These are phyloP conservation scores for Entomortierella parvispora DNA, from an alignment of 192 early-diverging fungal species.

Conservation along the genomic window DNA sequence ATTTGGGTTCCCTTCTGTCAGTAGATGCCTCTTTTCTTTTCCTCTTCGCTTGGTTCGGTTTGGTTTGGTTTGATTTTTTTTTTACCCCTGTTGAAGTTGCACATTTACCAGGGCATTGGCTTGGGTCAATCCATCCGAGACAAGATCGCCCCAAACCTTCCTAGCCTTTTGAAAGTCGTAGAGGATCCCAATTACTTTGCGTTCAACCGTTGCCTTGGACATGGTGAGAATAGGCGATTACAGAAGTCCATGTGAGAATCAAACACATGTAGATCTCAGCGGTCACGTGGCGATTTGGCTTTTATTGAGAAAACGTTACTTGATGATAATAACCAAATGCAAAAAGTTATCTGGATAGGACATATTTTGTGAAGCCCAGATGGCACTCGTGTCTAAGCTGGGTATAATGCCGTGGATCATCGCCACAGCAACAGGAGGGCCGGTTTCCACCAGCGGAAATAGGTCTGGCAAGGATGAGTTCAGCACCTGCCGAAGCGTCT, in stretches of 20 bases:
- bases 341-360: constrained; percentile 87
- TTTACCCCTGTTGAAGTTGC: constrained; percentile 57
- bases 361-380: constrained; percentile 80
- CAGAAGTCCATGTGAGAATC: too few species aligned
- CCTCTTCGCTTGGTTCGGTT: neutral
- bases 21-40: neutral
- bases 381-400: constrained; percentile 75
- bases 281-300: too few species aligned
- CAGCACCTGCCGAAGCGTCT: constrained; percentile 59
- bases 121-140: constrained; percentile 77
- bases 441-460: constrained; percentile 49
- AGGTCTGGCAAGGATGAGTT: constrained; percentile 58
- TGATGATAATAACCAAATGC: constrained; percentile 73
- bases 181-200: constrained; percentile 34
- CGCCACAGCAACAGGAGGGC: constrained; percentile 54
- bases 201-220: constrained; percentile 52
- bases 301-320: too few species aligned
- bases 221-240: too few species aligned
- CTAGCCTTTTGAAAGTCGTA: constrained; percentile 49
- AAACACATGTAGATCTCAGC: too few species aligned
- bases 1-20: neutral
- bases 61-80: too few species aligned
- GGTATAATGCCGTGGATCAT: constrained; percentile 77
- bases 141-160: constrained; percentile 61
- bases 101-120: constrained; percentile 77